A percentile compares a stretch with the other conserved stretches of the same genome.
Evolutionary conservation across 306 rosid genomes (phyloP).

Genomic region (Carpinus viminea): DNA sequence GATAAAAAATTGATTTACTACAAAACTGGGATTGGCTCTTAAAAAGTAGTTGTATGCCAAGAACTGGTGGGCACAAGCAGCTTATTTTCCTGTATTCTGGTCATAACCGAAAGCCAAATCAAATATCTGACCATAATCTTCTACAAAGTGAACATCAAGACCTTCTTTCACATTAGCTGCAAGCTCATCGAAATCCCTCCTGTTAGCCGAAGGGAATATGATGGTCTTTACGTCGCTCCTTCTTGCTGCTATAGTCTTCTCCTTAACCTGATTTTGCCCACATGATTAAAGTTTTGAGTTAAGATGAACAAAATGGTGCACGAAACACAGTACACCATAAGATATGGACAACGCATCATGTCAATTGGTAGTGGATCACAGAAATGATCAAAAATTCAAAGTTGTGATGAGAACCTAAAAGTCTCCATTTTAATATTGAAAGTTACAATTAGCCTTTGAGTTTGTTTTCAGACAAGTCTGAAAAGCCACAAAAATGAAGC

Average conservation of each 20-base stretch:
- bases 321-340: constrained; percentile 10
- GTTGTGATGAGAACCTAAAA: not conserved
- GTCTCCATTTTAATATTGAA: not conserved
- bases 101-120: constrained; percentile 64
- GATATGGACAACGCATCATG: not conserved
- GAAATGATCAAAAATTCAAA: not conserved
- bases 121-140: constrained; percentile 73
- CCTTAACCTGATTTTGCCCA: constrained; percentile 75
- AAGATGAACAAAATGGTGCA: constrained; percentile 10
- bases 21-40: constrained; percentile 39
- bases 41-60: constrained; percentile 21
- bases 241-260: constrained; percentile 95
- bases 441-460: not conserved
- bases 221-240: constrained; percentile 86
- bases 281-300: constrained; percentile 26
- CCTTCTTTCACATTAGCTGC: constrained; percentile 91
- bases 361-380: not conserved
- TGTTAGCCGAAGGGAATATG: constrained; percentile 87
- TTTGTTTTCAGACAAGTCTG: not conserved
- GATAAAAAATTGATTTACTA: not conserved
- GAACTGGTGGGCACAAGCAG: constrained; percentile 19
- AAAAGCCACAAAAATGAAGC: not conserved
- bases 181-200: constrained; percentile 90
- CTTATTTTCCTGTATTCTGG: constrained; percentile 31
- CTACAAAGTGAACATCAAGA: constrained; percentile 91